Evolutionary conservation across 192 early-diverging fungal species (phyloP).

Genomic region (Chytriomyces sp.): DNA sequence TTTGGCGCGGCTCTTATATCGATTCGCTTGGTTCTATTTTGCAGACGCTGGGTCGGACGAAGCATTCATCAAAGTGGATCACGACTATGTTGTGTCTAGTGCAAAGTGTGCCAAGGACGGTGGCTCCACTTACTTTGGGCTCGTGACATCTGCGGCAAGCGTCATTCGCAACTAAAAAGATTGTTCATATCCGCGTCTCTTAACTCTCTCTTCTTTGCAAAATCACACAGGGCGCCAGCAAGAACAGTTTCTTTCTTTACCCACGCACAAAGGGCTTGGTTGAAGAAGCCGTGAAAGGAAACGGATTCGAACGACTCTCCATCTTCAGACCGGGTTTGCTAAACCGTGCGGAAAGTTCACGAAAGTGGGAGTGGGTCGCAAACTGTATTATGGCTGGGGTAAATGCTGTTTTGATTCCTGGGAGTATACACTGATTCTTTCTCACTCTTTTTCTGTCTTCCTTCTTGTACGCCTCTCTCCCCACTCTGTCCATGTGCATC

Average conservation of each 20-base stretch:
- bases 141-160: not conserved
- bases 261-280: not conserved
- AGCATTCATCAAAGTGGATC: not conserved
- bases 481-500: too few relatives aligned
- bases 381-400: not conserved
- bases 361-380: not conserved
- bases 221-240: not conserved
- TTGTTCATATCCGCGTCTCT: not conserved
- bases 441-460: too few relatives aligned
- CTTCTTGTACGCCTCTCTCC: too few relatives aligned
- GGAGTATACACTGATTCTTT: too few relatives aligned
- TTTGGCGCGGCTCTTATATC: too few relatives aligned
- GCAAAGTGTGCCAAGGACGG: not conserved
- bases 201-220: not conserved
- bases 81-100: not conserved
- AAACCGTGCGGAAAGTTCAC: not conserved
- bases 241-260: constrained; percentile 1
- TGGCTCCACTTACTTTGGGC: not conserved
- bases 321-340: not conserved
- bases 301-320: not conserved
- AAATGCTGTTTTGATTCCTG: too few relatives aligned
- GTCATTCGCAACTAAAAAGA: not conserved
- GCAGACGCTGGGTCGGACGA: not conserved
- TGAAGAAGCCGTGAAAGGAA: not conserved
- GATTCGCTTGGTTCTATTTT: not conserved